Evolutionary conservation across 306 rosid species (phyloP).

Genomic region (barrel medic (Medicago truncatula)): DNA sequence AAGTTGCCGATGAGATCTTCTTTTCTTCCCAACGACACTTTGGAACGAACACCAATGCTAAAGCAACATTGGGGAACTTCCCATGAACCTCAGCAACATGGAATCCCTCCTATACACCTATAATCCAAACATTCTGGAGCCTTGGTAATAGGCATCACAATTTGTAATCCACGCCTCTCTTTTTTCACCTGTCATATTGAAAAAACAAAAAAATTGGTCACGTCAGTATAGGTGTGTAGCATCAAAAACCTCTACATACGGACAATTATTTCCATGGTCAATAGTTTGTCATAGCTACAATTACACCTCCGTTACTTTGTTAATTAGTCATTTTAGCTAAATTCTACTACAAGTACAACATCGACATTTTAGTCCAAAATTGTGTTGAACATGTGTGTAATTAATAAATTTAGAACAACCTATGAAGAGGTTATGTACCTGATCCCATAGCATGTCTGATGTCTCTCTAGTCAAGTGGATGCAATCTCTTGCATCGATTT

Average conservation of each 20-base stretch:
- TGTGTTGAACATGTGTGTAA: too few relatives aligned
- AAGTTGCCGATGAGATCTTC: too few relatives aligned
- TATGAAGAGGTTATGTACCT: background rate
- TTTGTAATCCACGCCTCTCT: background rate
- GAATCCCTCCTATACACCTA: background rate
- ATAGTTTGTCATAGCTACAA: too few relatives aligned
- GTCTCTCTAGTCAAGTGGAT: background rate
- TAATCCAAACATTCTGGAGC: slow-evolving; percentile 16
- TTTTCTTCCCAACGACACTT: accelerated
- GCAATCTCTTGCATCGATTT: background rate
- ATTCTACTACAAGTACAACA: too few relatives aligned
- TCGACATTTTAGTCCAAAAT: too few relatives aligned
- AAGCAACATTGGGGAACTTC: background rate
- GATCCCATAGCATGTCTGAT: slow-evolving; percentile 15
- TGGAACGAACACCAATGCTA: slow-evolving; percentile 12
- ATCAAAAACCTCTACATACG: too few relatives aligned
- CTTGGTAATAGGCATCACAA: background rate
- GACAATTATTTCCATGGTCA: too few relatives aligned
- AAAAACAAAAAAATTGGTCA: too few relatives aligned
- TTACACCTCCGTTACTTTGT: background rate
- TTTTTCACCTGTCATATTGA: background rate
- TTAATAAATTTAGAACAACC: too few relatives aligned
- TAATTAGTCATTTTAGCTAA: slow-evolving; percentile 16
- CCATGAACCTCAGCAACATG: background rate
- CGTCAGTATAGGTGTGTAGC: too few relatives aligned